phyloP scores from a whole-genome alignment of 371 early-diverging fungal genomes.

The Mucor lusitanicus region DNA sequence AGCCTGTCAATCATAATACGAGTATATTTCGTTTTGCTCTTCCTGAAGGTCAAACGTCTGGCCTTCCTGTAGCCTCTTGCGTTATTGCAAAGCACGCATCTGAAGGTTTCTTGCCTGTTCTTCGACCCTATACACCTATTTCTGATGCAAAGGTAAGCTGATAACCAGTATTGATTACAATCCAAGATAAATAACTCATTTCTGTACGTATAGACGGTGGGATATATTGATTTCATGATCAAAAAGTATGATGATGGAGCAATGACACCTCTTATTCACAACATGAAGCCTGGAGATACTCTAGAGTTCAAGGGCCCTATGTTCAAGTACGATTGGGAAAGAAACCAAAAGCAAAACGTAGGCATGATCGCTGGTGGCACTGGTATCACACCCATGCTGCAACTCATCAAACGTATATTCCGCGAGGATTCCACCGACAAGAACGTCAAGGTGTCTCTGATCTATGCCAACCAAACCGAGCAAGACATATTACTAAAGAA shows the following conservation, averaged over 20 bases:
- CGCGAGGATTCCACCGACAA: constrained; percentile 64
- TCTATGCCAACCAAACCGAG: constrained; percentile 87
- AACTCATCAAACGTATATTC: constrained; percentile 73
- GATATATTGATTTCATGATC: constrained; percentile 87
- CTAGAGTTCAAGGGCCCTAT: constrained; percentile 93
- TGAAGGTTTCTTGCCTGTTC: constrained; percentile 61
- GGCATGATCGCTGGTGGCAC: constrained; percentile 91
- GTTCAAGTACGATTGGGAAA: constrained; percentile 76
- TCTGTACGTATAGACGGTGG: constrained; percentile 43
- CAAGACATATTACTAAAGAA: constrained; percentile 84
- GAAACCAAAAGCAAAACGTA: constrained; percentile 75
- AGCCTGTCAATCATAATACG: constrained; percentile 78
- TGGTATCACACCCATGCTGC: constrained; percentile 93
- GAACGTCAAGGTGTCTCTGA: constrained; percentile 81
- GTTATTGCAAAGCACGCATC: constrained; percentile 63
- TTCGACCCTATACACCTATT: constrained; percentile 93
- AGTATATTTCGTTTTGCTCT: constrained; percentile 80
- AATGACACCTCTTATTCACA: constrained; percentile 79
- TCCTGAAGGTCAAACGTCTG: constrained; percentile 65
- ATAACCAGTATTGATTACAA: neutral
- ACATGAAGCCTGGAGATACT: constrained; percentile 80
- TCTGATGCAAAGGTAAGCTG: constrained; percentile 58
- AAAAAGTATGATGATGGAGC: constrained; percentile 76
- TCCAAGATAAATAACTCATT: neutral
- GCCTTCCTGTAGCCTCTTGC: constrained; percentile 80